These are phyloP conservation scores for Centaurea solstitialis DNA, from an alignment of 129 eudicot genomes.

Conservation along the genomic window DNA sequence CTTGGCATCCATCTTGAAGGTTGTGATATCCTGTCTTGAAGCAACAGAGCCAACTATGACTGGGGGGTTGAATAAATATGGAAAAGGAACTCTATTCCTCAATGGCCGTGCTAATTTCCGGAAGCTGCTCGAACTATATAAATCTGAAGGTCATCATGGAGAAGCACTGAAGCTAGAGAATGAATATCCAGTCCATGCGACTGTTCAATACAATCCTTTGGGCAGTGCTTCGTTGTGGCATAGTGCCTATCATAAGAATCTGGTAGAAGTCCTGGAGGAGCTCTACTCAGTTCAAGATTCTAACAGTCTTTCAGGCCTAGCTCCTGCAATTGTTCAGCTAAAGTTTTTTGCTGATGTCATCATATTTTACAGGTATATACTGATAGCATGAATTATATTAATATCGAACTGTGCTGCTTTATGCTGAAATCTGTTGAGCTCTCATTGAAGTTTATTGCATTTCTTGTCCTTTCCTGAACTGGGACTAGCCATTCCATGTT, in stretches of 20 bases:
- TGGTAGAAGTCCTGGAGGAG: slow-evolving; percentile 53
- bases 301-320: slow-evolving; percentile 43
- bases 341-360: slow-evolving; percentile 73
- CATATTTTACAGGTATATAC: slow-evolving; percentile 70
- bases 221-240: slow-evolving; percentile 73
- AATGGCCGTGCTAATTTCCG: slow-evolving; percentile 44
- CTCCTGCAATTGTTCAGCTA: slow-evolving; percentile 59
- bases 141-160: slow-evolving; percentile 26
- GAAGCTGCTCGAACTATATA: slow-evolving; percentile 42
- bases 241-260: slow-evolving; percentile 53
- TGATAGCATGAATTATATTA: not conserved
- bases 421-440: not conserved
- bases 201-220: slow-evolving; percentile 37
- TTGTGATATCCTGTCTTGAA: slow-evolving; percentile 74
- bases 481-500: not conserved
- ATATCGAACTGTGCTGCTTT: not conserved
- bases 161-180: slow-evolving; percentile 31
- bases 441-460: not conserved
- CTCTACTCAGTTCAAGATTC: slow-evolving; percentile 52
- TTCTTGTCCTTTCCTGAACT: not conserved
- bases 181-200: slow-evolving; percentile 17
- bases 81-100: slow-evolving; percentile 50
- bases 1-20: slow-evolving; percentile 48
- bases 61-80: slow-evolving; percentile 32
- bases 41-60: slow-evolving; percentile 30